phyloP scores from a whole-genome alignment of 1,284 basidiomycete species.

The Phylloporus gajari region DNA sequence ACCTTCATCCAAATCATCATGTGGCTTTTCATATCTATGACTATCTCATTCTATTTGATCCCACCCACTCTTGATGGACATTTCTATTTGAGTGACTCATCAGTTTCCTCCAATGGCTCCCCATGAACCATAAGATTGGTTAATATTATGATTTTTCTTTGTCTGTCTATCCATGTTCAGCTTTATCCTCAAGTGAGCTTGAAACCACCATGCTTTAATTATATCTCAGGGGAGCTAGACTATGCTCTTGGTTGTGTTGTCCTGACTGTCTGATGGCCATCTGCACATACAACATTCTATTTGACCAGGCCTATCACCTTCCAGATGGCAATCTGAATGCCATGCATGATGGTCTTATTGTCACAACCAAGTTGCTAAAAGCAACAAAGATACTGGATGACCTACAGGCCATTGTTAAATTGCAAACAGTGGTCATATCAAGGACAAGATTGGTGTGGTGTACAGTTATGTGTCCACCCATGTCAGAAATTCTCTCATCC shows the following conservation, averaged over 20 bases:
- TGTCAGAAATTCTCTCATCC: too few species aligned
- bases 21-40: neutral
- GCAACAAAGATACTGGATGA: neutral
- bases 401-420: too few species aligned
- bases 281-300: neutral
- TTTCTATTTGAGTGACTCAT: neutral
- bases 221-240: neutral
- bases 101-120: neutral
- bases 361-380: neutral
- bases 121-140: neutral
- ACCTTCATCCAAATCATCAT: neutral
- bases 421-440: too few species aligned
- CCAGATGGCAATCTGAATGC: neutral
- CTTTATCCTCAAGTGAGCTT: neutral
- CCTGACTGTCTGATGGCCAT: neutral
- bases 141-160: neutral
- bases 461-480: too few species aligned
- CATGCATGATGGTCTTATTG: neutral
- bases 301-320: neutral
- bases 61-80: neutral
- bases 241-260: neutral
- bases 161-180: too few species aligned
- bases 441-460: too few species aligned
- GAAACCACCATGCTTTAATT: neutral
- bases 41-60: neutral